Percentiles rank a stretch among this genome's conserved stretches.
These are phyloP conservation scores for Chrysoporthe deuterocubensis DNA, from an alignment of 2,329 filamentous ascomycete genomes.

Conservation along the genomic window DNA sequence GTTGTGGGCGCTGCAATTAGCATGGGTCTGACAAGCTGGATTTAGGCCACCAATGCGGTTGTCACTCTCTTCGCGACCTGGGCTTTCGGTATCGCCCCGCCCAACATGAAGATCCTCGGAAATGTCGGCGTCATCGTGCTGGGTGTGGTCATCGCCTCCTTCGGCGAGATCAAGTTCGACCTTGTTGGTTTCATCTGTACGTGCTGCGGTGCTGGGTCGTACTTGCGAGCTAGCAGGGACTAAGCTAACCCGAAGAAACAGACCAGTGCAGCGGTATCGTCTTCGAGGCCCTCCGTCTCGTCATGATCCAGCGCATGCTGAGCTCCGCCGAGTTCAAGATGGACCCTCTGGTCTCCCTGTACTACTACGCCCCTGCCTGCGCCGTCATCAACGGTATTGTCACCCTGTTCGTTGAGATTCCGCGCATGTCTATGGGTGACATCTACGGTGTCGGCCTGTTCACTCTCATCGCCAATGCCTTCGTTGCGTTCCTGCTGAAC, in stretches of 20 bases:
- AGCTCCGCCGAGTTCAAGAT: slow-evolving; percentile 82
- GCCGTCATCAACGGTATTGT: slow-evolving; percentile 75
- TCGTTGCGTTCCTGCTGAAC: slow-evolving; percentile 76
- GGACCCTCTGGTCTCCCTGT: slow-evolving; percentile 82
- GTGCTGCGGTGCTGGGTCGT: background rate
- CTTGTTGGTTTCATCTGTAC: slow-evolving; percentile 69
- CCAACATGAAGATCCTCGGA: slow-evolving; percentile 78
- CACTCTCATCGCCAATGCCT: slow-evolving; percentile 71
- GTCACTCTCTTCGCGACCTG: slow-evolving; percentile 85
- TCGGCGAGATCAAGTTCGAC: slow-evolving; percentile 90
- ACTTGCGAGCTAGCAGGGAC: background rate
- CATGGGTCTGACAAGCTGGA: background rate
- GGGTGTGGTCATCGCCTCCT: slow-evolving; percentile 86
- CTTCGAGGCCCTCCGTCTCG: slow-evolving; percentile 77
- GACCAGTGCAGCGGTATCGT: slow-evolving; percentile 75
- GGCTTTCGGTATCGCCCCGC: slow-evolving; percentile 77
- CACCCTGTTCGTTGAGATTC: slow-evolving; percentile 71
- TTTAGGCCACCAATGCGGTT: slow-evolving; percentile 83
- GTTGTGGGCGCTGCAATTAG: too few species aligned
- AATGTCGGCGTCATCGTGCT: slow-evolving; percentile 91
- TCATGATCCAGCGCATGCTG: slow-evolving; percentile 77
- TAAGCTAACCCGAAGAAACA: slow-evolving; percentile 11
- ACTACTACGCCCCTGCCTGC: slow-evolving; percentile 82
- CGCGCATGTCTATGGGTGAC: slow-evolving; percentile 65
- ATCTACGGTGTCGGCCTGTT: slow-evolving; percentile 71